Evolutionary conservation across 768 basidiomycete species (phyloP).

Genomic region (Phylloporus sp.): DNA sequence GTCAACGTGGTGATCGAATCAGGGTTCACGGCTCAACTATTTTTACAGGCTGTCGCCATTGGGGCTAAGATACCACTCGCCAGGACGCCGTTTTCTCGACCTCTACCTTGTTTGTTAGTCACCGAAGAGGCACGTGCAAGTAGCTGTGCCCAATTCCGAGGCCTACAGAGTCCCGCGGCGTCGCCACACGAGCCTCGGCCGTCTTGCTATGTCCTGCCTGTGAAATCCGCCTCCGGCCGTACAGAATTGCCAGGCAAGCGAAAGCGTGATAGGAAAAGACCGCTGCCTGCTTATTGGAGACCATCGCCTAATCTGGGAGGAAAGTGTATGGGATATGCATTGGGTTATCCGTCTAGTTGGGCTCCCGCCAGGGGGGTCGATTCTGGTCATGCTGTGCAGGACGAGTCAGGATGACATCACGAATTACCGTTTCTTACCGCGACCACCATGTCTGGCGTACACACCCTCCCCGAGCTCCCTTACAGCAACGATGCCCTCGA

Average conservation of each 20-base stretch:
- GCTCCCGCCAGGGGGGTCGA: constrained; percentile 15
- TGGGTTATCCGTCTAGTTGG: constrained; percentile 32
- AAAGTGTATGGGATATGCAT: constrained; percentile 28
- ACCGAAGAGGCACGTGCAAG: constrained; percentile 15
- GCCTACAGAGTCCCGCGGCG: neutral
- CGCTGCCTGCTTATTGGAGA: constrained; percentile 26
- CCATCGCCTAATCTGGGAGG: constrained; percentile 19
- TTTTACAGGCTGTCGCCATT: constrained; percentile 7
- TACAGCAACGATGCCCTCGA: constrained; percentile 88
- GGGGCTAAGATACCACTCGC: constrained; percentile 10
- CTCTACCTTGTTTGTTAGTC: constrained; percentile 21
- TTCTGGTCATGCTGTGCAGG: constrained; percentile 19
- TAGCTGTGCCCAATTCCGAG: neutral
- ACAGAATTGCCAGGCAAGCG: constrained; percentile 1
- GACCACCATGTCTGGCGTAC: constrained; percentile 35
- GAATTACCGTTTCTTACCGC: neutral
- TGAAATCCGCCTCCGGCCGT: constrained; percentile 2
- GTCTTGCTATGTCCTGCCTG: constrained; percentile 17
- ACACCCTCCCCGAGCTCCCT: constrained; percentile 69
- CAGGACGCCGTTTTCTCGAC: neutral
- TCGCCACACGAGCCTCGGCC: constrained; percentile 25
- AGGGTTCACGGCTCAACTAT: neutral
- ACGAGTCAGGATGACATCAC: constrained; percentile 1
- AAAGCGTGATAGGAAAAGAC: constrained; percentile 14
- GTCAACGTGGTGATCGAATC: neutral